Conservation (phyloP, 1,284 basidiomycete species). For the Chiua sp. region DNA sequence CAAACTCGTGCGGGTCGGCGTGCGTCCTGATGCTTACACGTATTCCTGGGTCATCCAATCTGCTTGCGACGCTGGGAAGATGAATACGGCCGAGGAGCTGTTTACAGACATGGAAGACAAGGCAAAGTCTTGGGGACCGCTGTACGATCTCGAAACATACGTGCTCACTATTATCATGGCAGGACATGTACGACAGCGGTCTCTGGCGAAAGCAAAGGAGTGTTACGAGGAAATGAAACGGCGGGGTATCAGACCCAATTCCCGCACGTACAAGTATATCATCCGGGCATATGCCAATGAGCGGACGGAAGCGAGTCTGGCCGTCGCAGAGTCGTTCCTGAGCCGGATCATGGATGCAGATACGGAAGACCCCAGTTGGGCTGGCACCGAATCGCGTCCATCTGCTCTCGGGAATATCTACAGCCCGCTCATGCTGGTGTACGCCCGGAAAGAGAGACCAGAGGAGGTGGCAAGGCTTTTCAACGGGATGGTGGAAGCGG, state of each 20-base stretch:
- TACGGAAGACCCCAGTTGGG: constrained; percentile 44
- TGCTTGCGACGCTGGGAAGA: constrained; percentile 77
- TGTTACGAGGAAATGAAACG: constrained; percentile 79
- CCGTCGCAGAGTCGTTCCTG: constrained; percentile 68
- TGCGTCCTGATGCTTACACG: constrained; percentile 67
- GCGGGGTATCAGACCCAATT: constrained; percentile 71
- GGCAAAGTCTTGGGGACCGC: constrained; percentile 40
- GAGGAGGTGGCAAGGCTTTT: constrained; percentile 66
- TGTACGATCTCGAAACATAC: constrained; percentile 58
- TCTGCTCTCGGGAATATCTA: constrained; percentile 61
- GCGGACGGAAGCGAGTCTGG: constrained; percentile 51
- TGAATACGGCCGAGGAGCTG: constrained; percentile 72
- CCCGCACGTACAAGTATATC: constrained; percentile 77
- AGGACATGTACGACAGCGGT: constrained; percentile 69
- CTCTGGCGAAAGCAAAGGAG: constrained; percentile 63
- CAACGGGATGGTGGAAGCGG: constrained; percentile 58
- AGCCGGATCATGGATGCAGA: constrained; percentile 48
- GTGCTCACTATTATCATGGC: constrained; percentile 88
- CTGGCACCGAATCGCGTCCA: constrained; percentile 43
- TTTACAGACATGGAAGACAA: constrained; percentile 70
- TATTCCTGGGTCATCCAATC: constrained; percentile 86
- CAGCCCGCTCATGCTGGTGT: constrained; percentile 66
- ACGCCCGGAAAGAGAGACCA: constrained; percentile 52
- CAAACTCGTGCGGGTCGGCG: constrained; percentile 52
- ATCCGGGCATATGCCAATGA: constrained; percentile 64